Evolutionary conservation across 2,329 filamentous ascomycete genomes (phyloP).

Genomic region (Thermothelomyces thermophilus): DNA sequence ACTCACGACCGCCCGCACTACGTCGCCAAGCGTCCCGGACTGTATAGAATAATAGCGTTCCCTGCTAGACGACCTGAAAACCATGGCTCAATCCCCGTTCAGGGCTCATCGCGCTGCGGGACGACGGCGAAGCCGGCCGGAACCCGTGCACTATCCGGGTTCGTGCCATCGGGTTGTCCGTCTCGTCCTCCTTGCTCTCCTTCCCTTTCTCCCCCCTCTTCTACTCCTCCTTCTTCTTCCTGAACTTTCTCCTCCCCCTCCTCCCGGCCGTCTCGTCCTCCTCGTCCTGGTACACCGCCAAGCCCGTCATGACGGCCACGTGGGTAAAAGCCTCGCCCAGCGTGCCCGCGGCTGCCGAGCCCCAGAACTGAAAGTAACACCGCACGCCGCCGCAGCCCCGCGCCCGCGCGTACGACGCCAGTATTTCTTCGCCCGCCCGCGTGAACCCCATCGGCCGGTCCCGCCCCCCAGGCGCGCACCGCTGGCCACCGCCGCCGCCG

Average conservation of each 20-base stretch:
- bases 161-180: no score
- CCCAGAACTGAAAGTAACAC: slow-evolving; percentile 20
- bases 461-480: background rate
- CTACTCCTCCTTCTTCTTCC: slow-evolving; percentile 12
- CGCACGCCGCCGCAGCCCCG: background rate
- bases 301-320: slow-evolving; percentile 12
- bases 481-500: background rate
- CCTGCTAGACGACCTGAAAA: background rate
- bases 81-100: background rate
- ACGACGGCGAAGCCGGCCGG: background rate
- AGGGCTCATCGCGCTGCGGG: background rate
- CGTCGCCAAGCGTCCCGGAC: background rate
- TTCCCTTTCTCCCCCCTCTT: background rate
- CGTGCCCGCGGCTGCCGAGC: slow-evolving; percentile 7
- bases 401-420: slow-evolving; percentile 10
- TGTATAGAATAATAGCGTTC: no score
- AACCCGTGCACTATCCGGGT: no score
- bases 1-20: background rate
- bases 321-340: slow-evolving; percentile 13
- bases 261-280: background rate
- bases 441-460: slow-evolving; percentile 11
- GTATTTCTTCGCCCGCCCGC: slow-evolving; percentile 12
- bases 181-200: background rate
- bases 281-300: slow-evolving; percentile 13
- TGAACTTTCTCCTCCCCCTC: background rate